Evolutionary conservation across 2,329 filamentous ascomycete genomes (phyloP).

Genomic region (Cladophialophora carrionii): DNA sequence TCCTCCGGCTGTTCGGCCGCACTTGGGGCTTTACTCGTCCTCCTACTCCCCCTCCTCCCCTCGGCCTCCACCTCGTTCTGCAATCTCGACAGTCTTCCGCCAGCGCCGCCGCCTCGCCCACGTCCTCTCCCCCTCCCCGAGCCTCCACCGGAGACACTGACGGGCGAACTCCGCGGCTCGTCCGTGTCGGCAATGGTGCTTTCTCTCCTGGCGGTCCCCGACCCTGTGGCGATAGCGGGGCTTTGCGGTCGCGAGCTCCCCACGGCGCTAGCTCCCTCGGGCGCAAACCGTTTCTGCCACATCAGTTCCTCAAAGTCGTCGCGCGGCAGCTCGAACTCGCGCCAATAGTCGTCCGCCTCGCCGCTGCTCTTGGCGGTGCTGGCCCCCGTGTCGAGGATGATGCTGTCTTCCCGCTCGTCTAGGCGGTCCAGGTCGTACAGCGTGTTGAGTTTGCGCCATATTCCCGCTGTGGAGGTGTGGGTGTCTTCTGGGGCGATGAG

Average conservation of each 20-base stretch:
- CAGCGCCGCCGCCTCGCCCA: conserved; percentile 22
- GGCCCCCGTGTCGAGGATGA: conserved; percentile 56
- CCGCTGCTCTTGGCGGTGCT: conserved; percentile 47
- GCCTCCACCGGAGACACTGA: conserved; percentile 12
- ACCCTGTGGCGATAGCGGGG: not conserved
- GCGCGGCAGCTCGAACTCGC: conserved; percentile 67
- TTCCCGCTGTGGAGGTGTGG: conserved; percentile 73
- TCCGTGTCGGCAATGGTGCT: conserved; percentile 55
- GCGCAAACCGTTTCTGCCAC: conserved; percentile 52
- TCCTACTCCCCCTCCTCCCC: conserved; percentile 35
- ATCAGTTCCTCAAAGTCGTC: conserved; percentile 54
- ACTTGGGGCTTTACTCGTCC: conserved; percentile 40
- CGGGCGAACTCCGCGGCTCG: conserved; percentile 43
- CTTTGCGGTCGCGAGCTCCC: conserved; percentile 9
- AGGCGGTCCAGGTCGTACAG: conserved; percentile 85
- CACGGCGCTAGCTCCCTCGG: conserved; percentile 32
- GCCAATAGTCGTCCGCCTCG: conserved; percentile 58
- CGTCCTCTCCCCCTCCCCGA: conserved; percentile 40
- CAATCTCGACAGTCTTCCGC: conserved; percentile 45
- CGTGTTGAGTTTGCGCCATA: conserved; percentile 83
- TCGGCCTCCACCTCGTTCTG: conserved; percentile 47
- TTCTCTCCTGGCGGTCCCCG: conserved; percentile 43
- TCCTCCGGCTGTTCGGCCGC: conserved; percentile 44
- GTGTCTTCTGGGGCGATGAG: conserved; percentile 68
- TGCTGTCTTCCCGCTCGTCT: conserved; percentile 74